phyloP scores from a whole-genome alignment of 306 rosid species.

The Vicia sativa region DNA sequence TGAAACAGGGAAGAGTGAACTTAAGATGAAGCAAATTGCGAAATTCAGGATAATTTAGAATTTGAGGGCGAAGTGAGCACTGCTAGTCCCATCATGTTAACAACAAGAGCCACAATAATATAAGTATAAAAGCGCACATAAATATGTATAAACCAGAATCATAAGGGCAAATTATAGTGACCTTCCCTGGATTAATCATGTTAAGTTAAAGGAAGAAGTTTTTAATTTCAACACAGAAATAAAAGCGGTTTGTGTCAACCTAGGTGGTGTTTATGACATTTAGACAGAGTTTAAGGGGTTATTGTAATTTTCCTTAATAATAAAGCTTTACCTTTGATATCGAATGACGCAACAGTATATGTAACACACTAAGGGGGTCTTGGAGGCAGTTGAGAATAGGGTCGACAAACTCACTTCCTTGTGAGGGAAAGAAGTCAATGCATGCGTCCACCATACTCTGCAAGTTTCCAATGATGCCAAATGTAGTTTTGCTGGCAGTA shows the following conservation, averaged over 20 bases:
- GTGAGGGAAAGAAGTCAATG: not conserved
- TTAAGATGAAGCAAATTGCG: not conserved
- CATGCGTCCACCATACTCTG: not conserved
- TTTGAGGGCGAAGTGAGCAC: not conserved
- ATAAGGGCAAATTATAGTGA: not conserved
- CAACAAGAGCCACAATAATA: not conserved
- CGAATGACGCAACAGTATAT: not conserved
- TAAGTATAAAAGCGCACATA: not conserved
- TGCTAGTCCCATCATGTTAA: not conserved
- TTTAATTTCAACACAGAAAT: no score
- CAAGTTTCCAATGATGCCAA: not conserved
- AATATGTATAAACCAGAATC: not conserved
- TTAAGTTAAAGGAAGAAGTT: no score
- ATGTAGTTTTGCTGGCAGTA: not conserved
- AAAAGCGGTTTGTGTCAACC: no score
- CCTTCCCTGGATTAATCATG: no score
- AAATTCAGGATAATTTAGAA: not conserved
- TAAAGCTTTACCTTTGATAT: slow-evolving; percentile 2
- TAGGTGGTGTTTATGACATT: no score
- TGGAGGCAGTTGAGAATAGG: not conserved
- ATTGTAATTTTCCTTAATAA: not conserved
- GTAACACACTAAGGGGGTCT: no score
- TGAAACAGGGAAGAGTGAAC: slow-evolving; percentile 13
- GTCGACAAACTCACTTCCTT: not conserved
- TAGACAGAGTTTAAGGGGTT: no score